These are phyloP conservation scores for Gastrolobium bilobum DNA, from an alignment of 306 rosid genomes.

Conservation along the genomic window DNA sequence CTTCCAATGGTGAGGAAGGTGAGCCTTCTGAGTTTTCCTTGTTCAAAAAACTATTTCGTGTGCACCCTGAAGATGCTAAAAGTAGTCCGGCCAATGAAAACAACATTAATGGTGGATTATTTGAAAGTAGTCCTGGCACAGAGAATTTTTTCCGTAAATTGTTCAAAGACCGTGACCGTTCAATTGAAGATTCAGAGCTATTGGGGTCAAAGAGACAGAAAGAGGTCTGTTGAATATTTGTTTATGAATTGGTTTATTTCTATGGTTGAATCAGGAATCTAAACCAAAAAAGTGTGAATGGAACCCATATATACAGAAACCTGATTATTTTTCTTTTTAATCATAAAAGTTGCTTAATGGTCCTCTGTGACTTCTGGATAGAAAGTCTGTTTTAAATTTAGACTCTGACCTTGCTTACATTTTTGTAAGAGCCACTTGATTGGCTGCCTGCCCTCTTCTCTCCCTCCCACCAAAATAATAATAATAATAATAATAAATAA, in stretches of 20 bases:
- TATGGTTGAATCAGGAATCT: constrained; percentile 29
- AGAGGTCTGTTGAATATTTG: constrained; percentile 70
- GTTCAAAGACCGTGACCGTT: constrained; percentile 93
- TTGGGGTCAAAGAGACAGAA: constrained; percentile 82
- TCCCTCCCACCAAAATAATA: background rate
- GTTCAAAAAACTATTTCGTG: constrained; percentile 89
- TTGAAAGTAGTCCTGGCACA: constrained; percentile 94
- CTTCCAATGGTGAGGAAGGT: constrained; percentile 82
- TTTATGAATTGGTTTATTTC: constrained; percentile 41
- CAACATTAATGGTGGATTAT: constrained; percentile 57
- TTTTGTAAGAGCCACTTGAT: constrained; percentile 24
- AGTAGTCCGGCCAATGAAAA: constrained; percentile 63
- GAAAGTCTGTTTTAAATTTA: constrained; percentile 20
- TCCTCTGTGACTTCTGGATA: constrained; percentile 4
- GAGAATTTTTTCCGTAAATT: constrained; percentile 94
- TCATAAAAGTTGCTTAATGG: constrained; percentile 22
- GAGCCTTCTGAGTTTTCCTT: constrained; percentile 87
- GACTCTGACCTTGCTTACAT: constrained; percentile 18
- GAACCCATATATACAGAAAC: background rate
- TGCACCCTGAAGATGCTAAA: constrained; percentile 95
- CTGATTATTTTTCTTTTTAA: constrained; percentile 12
- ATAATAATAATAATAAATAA: too few species aligned
- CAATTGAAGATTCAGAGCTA: constrained; percentile 93
- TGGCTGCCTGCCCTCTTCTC: background rate
- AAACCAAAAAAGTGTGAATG: constrained; percentile 27